A percentile compares a stretch with the other conserved stretches of the same genome.
phyloP scores from a whole-genome alignment of 176 grass and related monocot species.

The Eleusine indica region DNA sequence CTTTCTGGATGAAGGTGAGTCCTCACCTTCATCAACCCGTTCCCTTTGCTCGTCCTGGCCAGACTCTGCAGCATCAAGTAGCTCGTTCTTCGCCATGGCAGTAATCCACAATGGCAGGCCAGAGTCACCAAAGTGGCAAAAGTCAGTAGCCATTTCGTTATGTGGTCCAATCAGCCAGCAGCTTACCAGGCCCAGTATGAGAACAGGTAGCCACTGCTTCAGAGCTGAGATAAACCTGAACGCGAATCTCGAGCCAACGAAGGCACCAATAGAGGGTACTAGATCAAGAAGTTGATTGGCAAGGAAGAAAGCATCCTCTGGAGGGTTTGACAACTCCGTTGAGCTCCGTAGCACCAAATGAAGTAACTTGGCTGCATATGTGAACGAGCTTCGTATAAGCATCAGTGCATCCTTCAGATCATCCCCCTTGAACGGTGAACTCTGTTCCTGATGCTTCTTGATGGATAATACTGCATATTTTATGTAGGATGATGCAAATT shows the following conservation, averaged over 20 bases:
- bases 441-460: conserved; percentile 45
- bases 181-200: conserved; percentile 76
- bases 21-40: conserved; percentile 11
- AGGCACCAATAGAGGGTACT: conserved; percentile 56
- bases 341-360: conserved; percentile 69
- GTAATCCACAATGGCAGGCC: conserved; percentile 73
- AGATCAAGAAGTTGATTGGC: conserved; percentile 90
- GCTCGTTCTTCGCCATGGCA: conserved; percentile 60
- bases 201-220: conserved; percentile 79
- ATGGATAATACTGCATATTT: conserved; percentile 61
- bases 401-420: conserved; percentile 63
- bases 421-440: conserved; percentile 48
- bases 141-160: conserved; percentile 37
- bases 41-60: conserved; percentile 44
- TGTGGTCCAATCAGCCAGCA: conserved; percentile 46
- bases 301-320: conserved; percentile 65
- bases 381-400: conserved; percentile 73
- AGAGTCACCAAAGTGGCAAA: conserved; percentile 29
- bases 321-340: conserved; percentile 41
- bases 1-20: conserved; percentile 52
- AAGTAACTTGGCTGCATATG: conserved; percentile 77
- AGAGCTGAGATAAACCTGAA: conserved; percentile 50
- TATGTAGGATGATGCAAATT: conserved; percentile 62
- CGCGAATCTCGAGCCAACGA: conserved; percentile 56
- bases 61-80: conserved; percentile 45